Conservation (phyloP, 2,329 filamentous ascomycete species). For the Hypoxylon sp. region DNA sequence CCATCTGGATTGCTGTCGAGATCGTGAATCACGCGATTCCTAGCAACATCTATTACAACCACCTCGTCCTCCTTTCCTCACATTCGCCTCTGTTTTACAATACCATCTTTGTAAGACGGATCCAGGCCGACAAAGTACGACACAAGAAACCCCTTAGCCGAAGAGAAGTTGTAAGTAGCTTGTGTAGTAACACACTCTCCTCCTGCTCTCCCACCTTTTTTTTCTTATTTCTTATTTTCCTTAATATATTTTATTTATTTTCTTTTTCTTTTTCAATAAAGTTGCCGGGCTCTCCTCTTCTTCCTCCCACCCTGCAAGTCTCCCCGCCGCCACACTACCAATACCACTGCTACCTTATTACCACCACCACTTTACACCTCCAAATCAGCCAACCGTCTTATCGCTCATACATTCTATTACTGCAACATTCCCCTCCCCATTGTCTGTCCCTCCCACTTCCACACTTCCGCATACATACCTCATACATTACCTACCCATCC, state of each 20-base stretch:
- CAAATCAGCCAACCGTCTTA: slow-evolving; percentile 41
- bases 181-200: slow-evolving; percentile 32
- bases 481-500: neutral
- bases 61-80: slow-evolving; percentile 25
- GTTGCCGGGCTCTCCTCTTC: slow-evolving; percentile 35
- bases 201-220: slow-evolving; percentile 16
- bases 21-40: slow-evolving; percentile 41
- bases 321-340: slow-evolving; percentile 31
- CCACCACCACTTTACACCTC: slow-evolving; percentile 12
- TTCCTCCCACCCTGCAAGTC: slow-evolving; percentile 36
- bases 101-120: slow-evolving; percentile 37
- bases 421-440: slow-evolving; percentile 39
- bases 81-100: slow-evolving; percentile 41
- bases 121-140: slow-evolving; percentile 35
- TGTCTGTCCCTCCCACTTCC: slow-evolving; percentile 38
- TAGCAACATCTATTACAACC: slow-evolving; percentile 32
- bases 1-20: slow-evolving; percentile 41
- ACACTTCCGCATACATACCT: slow-evolving; percentile 25
- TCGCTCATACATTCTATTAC: slow-evolving; percentile 32
- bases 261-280: slow-evolving; percentile 24
- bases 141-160: slow-evolving; percentile 33
- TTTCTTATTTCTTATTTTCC: slow-evolving; percentile 19
- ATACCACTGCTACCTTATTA: slow-evolving; percentile 33
- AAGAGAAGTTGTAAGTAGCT: slow-evolving; percentile 33
- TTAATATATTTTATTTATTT: slow-evolving; percentile 31